phyloP scores from a whole-genome alignment of 1,139 yeast genomes.

The Geotrichum macrosporum region DNA sequence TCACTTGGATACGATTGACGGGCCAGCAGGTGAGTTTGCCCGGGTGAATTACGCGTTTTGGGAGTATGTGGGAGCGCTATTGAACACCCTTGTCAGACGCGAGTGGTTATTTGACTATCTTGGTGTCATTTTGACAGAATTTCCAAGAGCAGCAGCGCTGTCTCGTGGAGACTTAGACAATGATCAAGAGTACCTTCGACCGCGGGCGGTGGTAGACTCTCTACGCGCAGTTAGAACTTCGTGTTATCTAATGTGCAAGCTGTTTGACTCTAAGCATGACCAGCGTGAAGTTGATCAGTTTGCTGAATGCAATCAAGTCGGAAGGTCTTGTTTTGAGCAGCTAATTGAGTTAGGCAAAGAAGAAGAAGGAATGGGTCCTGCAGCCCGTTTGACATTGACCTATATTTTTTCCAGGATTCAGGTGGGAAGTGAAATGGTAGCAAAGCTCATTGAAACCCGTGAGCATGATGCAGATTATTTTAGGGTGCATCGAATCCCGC shows the following conservation, averaged over 20 bases:
- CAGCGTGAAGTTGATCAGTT: conserved; percentile 13
- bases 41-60: conserved; percentile 21
- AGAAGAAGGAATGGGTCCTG: conserved; percentile 18
- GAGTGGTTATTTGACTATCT: conserved; percentile 21
- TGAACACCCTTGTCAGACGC: conserved; percentile 17
- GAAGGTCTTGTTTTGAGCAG: conserved; percentile 13
- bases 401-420: conserved; percentile 18
- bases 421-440: conserved; percentile 13
- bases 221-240: conserved; percentile 18
- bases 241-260: conserved; percentile 20
- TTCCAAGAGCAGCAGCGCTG: conserved; percentile 1
- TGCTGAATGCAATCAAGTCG: background rate
- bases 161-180: background rate
- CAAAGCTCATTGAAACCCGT: conserved; percentile 8
- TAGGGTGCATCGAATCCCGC: conserved; percentile 17
- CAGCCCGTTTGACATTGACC: conserved; percentile 18
- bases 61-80: conserved; percentile 20
- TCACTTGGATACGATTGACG: background rate
- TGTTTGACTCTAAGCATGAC: conserved; percentile 20
- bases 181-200: background rate
- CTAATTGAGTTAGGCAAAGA: conserved; percentile 17
- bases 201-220: conserved; percentile 1
- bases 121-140: conserved; percentile 16
- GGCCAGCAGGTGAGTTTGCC: conserved; percentile 8
- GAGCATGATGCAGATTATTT: conserved; percentile 15